Evolutionary conservation across 306 rosid genomes (phyloP).

Genomic region (Macrotyloma uniflorum): DNA sequence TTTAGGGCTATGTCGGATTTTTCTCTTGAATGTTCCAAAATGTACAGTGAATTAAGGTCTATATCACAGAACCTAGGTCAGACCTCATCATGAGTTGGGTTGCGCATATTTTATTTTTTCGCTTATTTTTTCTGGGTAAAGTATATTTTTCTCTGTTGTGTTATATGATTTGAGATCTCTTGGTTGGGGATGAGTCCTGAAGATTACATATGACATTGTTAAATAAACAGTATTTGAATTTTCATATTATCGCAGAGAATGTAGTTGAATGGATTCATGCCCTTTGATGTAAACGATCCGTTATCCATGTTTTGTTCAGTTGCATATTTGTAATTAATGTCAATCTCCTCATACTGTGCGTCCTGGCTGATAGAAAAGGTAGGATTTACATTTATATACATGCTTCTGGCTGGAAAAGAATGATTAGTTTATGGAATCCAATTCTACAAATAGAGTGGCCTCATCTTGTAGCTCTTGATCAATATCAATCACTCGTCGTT

Average conservation of each 20-base stretch:
- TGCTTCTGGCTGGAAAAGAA: background rate
- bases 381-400: background rate
- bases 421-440: background rate
- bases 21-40: conserved; percentile 59
- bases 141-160: conserved; percentile 11
- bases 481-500: background rate
- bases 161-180: conserved; percentile 29
- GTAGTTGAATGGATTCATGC: conserved; percentile 19
- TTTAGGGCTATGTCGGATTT: conserved; percentile 71
- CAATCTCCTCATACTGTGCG: background rate
- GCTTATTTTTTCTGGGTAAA: conserved; percentile 9
- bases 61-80: conserved; percentile 51
- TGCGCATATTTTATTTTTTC: conserved; percentile 23
- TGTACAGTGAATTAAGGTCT: conserved; percentile 63
- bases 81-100: conserved; percentile 43
- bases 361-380: background rate
- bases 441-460: background rate
- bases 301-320: background rate
- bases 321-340: conserved; percentile 2
- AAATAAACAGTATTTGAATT: conserved; percentile 31
- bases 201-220: conserved; percentile 31
- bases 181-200: conserved; percentile 43
- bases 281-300: background rate
- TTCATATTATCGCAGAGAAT: background rate
- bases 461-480: background rate